Conservation (phyloP, 345 rosid genomes). For the Populus tremula region DNA sequence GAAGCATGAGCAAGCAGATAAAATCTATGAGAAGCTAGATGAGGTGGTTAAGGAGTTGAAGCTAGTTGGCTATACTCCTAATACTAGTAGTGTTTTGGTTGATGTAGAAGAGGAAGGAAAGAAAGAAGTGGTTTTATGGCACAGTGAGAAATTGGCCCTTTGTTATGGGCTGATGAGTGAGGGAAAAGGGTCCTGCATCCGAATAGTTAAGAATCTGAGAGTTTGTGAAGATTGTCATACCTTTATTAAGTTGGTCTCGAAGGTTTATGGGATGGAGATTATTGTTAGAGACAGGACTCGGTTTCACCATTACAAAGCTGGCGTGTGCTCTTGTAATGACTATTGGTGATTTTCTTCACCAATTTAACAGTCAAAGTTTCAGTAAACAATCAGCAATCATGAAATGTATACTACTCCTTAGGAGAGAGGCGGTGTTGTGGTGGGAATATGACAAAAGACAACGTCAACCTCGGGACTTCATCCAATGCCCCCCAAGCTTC, state of each 20-base stretch:
- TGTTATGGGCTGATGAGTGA: conserved; percentile 31
- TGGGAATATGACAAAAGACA: neutral
- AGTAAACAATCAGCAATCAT: neutral
- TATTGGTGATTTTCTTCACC: conserved; percentile 27
- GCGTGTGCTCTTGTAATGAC: conserved; percentile 40
- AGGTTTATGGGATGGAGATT: conserved; percentile 28
- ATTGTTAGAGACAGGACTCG: conserved; percentile 39
- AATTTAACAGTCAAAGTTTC: neutral
- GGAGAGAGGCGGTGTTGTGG: no score
- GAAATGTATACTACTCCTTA: neutral
- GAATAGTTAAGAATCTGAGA: conserved; percentile 42
- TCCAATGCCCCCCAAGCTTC: no score
- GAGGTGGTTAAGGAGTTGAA: conserved; percentile 37
- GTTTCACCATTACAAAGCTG: conserved; percentile 38
- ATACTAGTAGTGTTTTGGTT: conserved; percentile 28
- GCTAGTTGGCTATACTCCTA: conserved; percentile 25
- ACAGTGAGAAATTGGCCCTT: conserved; percentile 44
- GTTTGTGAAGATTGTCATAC: conserved; percentile 47
- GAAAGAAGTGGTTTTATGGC: conserved; percentile 31
- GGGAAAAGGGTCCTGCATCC: conserved; percentile 29
- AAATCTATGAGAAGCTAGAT: conserved; percentile 41
- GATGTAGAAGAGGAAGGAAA: conserved; percentile 44
- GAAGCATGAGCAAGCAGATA: conserved; percentile 38
- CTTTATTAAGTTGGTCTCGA: conserved; percentile 37
- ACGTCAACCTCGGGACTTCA: neutral